Evolutionary conservation across 805 yeast genomes (phyloP).

Genomic region (Diddensiella transvaalensis): DNA sequence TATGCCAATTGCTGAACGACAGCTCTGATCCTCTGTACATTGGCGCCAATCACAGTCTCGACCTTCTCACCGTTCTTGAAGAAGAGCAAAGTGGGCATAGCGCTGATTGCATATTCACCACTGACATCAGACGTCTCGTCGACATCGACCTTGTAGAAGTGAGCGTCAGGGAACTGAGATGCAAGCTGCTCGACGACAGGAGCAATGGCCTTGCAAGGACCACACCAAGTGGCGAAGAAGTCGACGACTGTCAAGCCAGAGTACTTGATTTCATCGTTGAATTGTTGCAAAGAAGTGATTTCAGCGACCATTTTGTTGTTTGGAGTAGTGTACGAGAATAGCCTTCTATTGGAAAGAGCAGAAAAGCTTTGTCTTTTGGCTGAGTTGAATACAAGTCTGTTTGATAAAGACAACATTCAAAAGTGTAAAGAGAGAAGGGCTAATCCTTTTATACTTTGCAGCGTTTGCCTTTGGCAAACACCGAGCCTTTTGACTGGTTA

Average conservation of each 20-base stretch:
- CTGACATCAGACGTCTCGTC: constrained; percentile 73
- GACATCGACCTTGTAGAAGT: constrained; percentile 87
- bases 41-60: constrained; percentile 83
- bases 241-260: constrained; percentile 85
- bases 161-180: constrained; percentile 55
- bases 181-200: constrained; percentile 60
- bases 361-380: background rate
- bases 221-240: constrained; percentile 98
- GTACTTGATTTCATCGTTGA: constrained; percentile 57
- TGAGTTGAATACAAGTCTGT: background rate
- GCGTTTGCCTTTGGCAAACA: background rate
- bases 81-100: constrained; percentile 68
- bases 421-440: background rate
- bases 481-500: background rate
- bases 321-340: background rate
- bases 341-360: background rate
- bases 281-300: constrained; percentile 52
- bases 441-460: background rate
- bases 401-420: background rate
- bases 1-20: constrained; percentile 56
- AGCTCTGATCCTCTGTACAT: constrained; percentile 52
- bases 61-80: constrained; percentile 81
- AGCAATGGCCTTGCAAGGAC: constrained; percentile 94
- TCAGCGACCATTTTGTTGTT: constrained; percentile 49
- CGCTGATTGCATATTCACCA: constrained; percentile 62